A percentile compares a stretch with the other conserved stretches of the same genome.
These are phyloP conservation scores for Astragalus membranaceus DNA, from an alignment of 306 rosid species.

Conservation along the genomic window DNA sequence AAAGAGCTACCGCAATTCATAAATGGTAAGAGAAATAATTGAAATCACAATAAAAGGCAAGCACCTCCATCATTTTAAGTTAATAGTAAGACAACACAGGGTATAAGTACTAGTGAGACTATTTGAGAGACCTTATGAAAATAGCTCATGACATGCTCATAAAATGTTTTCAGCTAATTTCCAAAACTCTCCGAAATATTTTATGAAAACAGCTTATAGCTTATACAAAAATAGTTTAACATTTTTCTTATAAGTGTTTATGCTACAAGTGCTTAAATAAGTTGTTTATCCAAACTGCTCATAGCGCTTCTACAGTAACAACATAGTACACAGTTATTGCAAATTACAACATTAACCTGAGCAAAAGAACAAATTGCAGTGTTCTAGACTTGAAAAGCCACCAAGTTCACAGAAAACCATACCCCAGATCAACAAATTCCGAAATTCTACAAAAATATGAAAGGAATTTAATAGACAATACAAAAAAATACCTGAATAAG, in stretches of 20 bases:
- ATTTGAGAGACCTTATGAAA: too few species aligned
- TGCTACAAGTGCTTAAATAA: too few species aligned
- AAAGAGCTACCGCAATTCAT: neutral
- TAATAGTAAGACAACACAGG: too few species aligned
- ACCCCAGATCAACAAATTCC: slow-evolving; percentile 14
- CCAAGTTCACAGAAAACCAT: neutral
- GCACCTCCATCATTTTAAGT: neutral
- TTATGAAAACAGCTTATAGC: too few species aligned
- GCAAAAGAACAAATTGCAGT: neutral
- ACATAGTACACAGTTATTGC: slow-evolving; percentile 9
- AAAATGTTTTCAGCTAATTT: too few species aligned
- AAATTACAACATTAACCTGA: neutral
- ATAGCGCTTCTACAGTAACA: neutral
- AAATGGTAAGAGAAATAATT: slow-evolving; percentile 6
- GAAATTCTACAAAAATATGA: neutral
- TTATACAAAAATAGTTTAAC: too few species aligned
- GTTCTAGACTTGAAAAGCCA: neutral
- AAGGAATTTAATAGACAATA: neutral
- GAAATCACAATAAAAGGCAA: slow-evolving; percentile 15
- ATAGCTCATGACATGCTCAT: too few species aligned
- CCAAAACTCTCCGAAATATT: too few species aligned
- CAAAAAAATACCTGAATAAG: slow-evolving; percentile 26
- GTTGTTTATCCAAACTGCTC: too few species aligned
- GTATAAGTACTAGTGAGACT: too few species aligned
- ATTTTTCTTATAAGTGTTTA: too few species aligned